phyloP scores from a whole-genome alignment of 805 yeast genomes.

The Saccharomycopsis oosterbeekiorum region DNA sequence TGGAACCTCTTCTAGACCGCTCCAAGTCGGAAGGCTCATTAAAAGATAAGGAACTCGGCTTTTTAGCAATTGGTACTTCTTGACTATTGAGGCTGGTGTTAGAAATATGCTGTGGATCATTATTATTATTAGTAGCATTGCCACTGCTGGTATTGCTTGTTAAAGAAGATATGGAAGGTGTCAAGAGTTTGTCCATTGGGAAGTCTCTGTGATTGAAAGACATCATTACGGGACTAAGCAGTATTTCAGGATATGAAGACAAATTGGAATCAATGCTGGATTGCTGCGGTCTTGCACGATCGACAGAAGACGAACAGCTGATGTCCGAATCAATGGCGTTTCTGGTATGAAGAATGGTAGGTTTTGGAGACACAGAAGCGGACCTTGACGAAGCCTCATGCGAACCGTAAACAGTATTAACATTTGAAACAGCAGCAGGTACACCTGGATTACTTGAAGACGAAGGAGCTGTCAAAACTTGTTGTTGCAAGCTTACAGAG shows the following conservation, averaged over 20 bases:
- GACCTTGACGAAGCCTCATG: neutral
- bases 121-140: neutral
- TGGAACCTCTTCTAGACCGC: slow-evolving; percentile 46
- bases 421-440: neutral
- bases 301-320: neutral
- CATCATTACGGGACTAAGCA: neutral
- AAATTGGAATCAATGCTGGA: neutral
- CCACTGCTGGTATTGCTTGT: too few species aligned
- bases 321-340: neutral
- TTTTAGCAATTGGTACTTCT: neutral
- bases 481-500: neutral
- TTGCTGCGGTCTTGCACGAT: neutral
- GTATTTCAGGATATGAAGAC: neutral
- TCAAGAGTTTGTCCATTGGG: neutral
- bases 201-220: neutral
- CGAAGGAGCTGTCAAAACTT: neutral
- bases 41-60: slow-evolving; percentile 32
- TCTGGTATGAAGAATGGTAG: neutral
- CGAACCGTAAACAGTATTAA: neutral
- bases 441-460: neutral
- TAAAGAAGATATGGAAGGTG: neutral
- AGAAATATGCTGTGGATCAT: neutral
- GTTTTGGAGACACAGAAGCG: neutral
- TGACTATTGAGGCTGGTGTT: neutral
- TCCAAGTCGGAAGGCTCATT: slow-evolving; percentile 35